Percentiles rank a stretch among this genome's conserved stretches.
These are phyloP conservation scores for Salvia hispanica DNA, from an alignment of 257 asterid genomes.

Conservation along the genomic window DNA sequence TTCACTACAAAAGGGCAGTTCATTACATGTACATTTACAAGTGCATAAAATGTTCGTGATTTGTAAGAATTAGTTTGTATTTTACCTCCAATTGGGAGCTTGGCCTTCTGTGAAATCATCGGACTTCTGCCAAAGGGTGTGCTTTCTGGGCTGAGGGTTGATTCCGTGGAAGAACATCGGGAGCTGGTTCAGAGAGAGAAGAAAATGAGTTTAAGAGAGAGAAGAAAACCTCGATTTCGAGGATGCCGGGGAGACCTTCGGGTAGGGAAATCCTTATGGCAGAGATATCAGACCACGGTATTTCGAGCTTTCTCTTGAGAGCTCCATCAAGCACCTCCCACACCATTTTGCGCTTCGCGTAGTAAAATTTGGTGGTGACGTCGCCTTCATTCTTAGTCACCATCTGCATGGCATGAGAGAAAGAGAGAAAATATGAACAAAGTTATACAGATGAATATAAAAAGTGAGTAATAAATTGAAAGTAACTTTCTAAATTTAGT, in stretches of 20 bases:
- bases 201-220: neutral
- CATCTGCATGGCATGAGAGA: constrained; percentile 34
- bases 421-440: too few species aligned
- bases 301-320: constrained; percentile 72
- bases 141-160: constrained; percentile 71
- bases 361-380: constrained; percentile 62
- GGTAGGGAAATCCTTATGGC: constrained; percentile 49
- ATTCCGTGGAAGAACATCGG: constrained; percentile 59
- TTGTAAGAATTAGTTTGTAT: too few species aligned
- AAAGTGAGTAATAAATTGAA: too few species aligned
- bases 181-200: constrained; percentile 30
- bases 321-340: constrained; percentile 80
- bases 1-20: too few species aligned
- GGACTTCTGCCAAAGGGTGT: constrained; percentile 64
- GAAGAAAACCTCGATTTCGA: constrained; percentile 64
- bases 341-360: constrained; percentile 57
- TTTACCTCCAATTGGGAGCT: constrained; percentile 59
- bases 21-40: too few species aligned
- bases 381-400: constrained; percentile 57
- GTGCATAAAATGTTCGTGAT: too few species aligned
- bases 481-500: too few species aligned
- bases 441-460: too few species aligned
- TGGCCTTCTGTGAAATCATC: constrained; percentile 73
- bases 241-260: constrained; percentile 38
- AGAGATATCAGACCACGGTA: constrained; percentile 65